Percentiles rank a stretch among this genome's conserved stretches.
These are phyloP conservation scores for Amanita phalloides DNA, from an alignment of 768 basidiomycete species.

Conservation along the genomic window DNA sequence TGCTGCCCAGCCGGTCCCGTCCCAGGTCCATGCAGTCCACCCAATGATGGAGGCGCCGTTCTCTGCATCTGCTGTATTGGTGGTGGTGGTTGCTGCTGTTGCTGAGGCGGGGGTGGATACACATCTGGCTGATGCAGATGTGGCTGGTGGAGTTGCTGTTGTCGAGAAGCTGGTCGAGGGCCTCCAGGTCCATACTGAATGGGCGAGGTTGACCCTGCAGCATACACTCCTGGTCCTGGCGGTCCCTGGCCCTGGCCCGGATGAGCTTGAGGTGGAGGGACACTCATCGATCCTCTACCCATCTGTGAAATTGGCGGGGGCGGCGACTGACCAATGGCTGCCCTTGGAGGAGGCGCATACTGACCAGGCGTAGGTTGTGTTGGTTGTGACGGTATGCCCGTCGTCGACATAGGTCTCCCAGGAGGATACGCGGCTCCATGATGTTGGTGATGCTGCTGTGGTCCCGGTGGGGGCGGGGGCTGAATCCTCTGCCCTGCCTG, in stretches of 20 bases:
- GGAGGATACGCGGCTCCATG: slow-evolving; percentile 18
- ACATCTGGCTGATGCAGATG: neutral
- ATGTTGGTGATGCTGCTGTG: slow-evolving; percentile 9
- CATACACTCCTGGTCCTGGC: slow-evolving; percentile 20
- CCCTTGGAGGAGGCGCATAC: slow-evolving; percentile 34
- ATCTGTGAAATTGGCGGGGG: slow-evolving; percentile 30
- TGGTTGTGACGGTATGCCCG: slow-evolving; percentile 11
- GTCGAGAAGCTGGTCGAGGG: neutral
- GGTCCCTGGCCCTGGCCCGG: slow-evolving; percentile 11
- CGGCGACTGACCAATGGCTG: slow-evolving; percentile 30
- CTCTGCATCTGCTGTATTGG: slow-evolving; percentile 7
- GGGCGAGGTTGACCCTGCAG: slow-evolving; percentile 29
- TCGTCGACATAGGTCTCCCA: slow-evolving; percentile 18
- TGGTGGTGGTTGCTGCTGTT: too few species aligned
- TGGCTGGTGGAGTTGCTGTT: neutral
- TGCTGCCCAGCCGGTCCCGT: slow-evolving; percentile 6
- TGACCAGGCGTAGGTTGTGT: slow-evolving; percentile 37
- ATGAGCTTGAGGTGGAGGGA: slow-evolving; percentile 5
- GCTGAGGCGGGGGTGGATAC: slow-evolving; percentile 14
- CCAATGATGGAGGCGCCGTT: neutral
- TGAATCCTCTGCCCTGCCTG: slow-evolving; percentile 11
- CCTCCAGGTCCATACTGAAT: slow-evolving; percentile 14
- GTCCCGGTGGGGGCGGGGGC: neutral
- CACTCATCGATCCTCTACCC: slow-evolving; percentile 20
- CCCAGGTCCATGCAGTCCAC: slow-evolving; percentile 16